A percentile compares a stretch with the other conserved stretches of the same genome.
Evolutionary conservation across 306 rosid species (phyloP).

Genomic region (Abrus pulchellus): DNA sequence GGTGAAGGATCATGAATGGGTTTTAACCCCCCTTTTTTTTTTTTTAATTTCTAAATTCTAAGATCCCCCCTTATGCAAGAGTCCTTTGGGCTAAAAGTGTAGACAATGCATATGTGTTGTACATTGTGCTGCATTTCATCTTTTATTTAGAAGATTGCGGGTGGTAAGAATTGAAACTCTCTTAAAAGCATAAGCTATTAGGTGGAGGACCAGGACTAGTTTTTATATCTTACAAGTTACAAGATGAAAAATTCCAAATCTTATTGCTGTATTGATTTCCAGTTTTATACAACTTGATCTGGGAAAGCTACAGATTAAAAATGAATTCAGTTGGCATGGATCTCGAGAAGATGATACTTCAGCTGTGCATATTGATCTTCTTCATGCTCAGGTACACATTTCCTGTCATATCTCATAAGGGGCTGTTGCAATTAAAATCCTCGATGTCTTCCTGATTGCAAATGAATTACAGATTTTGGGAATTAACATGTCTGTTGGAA

Average conservation of each 20-base stretch:
- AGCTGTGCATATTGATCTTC: slow-evolving; percentile 89
- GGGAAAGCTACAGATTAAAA: slow-evolving; percentile 81
- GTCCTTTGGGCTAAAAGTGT: background rate
- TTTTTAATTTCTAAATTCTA: background rate
- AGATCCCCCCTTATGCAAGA: background rate
- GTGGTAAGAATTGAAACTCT: slow-evolving; percentile 1
- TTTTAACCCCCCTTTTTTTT: background rate
- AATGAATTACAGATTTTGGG: slow-evolving; percentile 77
- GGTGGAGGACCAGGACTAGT: background rate
- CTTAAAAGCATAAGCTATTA: slow-evolving; percentile 28
- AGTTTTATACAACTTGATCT: slow-evolving; percentile 99
- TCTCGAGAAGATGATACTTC: slow-evolving; percentile 84
- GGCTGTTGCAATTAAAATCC: slow-evolving; percentile 18
- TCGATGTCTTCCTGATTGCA: slow-evolving; percentile 44
- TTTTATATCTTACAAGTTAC: background rate
- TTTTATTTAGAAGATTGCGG: background rate
- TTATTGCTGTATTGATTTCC: slow-evolving; percentile 48
- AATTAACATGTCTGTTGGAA: slow-evolving; percentile 93
- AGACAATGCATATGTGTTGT: background rate
- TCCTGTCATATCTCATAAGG: slow-evolving; percentile 8
- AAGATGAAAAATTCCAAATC: slow-evolving; percentile 1
- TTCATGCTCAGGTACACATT: slow-evolving; percentile 85
- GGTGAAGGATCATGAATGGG: background rate
- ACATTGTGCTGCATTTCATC: slow-evolving; percentile 11
- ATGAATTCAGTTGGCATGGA: slow-evolving; percentile 96